phyloP scores from a whole-genome alignment of 1,284 basidiomycete genomes.

The Ustilago sp. region DNA sequence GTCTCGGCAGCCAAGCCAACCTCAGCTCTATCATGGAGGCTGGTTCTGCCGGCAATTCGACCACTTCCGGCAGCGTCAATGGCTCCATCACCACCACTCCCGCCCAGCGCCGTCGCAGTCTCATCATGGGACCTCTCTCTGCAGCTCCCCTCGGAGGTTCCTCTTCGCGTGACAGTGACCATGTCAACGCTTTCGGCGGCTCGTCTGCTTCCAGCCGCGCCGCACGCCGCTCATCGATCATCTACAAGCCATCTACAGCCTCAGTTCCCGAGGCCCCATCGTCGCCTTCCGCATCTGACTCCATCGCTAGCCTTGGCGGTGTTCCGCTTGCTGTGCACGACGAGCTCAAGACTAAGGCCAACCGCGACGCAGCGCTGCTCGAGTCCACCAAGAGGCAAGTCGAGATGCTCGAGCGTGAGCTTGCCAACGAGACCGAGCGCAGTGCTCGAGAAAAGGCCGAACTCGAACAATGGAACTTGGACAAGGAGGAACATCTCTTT shows the following conservation, averaged over 20 bases:
- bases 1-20: slow-evolving; percentile 54
- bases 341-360: slow-evolving; percentile 58
- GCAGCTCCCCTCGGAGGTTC: slow-evolving; percentile 10
- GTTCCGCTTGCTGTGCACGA: slow-evolving; percentile 56
- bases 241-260: slow-evolving; percentile 51
- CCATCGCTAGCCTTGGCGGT: slow-evolving; percentile 33
- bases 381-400: slow-evolving; percentile 55
- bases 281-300: slow-evolving; percentile 30
- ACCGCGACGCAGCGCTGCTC: slow-evolving; percentile 49
- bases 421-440: slow-evolving; percentile 50
- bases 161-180: slow-evolving; percentile 42
- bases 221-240: slow-evolving; percentile 47
- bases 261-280: slow-evolving; percentile 25
- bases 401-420: slow-evolving; percentile 52
- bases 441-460: slow-evolving; percentile 50
- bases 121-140: slow-evolving; percentile 40
- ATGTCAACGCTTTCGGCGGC: slow-evolving; percentile 22
- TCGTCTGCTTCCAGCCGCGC: slow-evolving; percentile 22
- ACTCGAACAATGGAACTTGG: slow-evolving; percentile 56
- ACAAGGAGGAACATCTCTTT: slow-evolving; percentile 53
- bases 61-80: slow-evolving; percentile 11
- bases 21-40: slow-evolving; percentile 44
- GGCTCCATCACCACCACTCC: slow-evolving; percentile 16
- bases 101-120: slow-evolving; percentile 43
- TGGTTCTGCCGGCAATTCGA: slow-evolving; percentile 5